A percentile compares a stretch with the other conserved stretches of the same genome.
Evolutionary conservation across 2,329 filamentous ascomycete genomes (phyloP).

Genomic region (Stagonosporopsis rhizophila): DNA sequence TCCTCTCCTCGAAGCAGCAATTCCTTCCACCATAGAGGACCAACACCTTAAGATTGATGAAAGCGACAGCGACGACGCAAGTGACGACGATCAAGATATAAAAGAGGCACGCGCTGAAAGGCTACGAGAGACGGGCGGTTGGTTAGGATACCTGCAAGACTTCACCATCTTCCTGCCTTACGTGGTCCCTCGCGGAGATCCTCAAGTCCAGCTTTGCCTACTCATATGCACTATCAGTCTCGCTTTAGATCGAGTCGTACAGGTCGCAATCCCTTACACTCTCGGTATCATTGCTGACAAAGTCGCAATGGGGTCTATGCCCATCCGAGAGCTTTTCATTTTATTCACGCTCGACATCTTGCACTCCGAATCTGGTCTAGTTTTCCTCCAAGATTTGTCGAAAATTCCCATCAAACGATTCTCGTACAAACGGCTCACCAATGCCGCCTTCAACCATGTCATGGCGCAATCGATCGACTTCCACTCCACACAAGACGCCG

Average conservation of each 20-base stretch:
- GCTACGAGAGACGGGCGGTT: slow-evolving; percentile 73
- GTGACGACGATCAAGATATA: slow-evolving; percentile 46
- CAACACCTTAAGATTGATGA: background rate
- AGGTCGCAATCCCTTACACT: slow-evolving; percentile 76
- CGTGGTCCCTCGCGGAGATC: slow-evolving; percentile 73
- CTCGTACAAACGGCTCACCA: slow-evolving; percentile 12
- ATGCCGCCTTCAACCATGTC: slow-evolving; percentile 64
- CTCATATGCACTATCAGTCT: slow-evolving; percentile 71
- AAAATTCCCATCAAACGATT: slow-evolving; percentile 60
- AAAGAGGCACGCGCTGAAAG: slow-evolving; percentile 59
- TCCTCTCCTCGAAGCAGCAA: slow-evolving; percentile 18
- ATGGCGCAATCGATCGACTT: slow-evolving; percentile 72
- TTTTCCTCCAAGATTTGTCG: slow-evolving; percentile 57
- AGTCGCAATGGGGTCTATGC: slow-evolving; percentile 58
- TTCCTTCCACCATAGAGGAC: slow-evolving; percentile 1
- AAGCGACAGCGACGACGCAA: slow-evolving; percentile 6
- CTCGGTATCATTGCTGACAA: slow-evolving; percentile 78
- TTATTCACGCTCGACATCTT: slow-evolving; percentile 55
- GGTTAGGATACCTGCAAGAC: slow-evolving; percentile 75
- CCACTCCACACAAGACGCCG: slow-evolving; percentile 71
- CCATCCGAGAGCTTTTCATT: slow-evolving; percentile 59
- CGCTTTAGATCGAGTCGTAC: slow-evolving; percentile 71
- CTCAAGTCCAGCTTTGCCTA: slow-evolving; percentile 69
- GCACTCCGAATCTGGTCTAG: slow-evolving; percentile 51
- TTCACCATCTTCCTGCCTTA: slow-evolving; percentile 78